These are phyloP conservation scores for Coniochaeta prunicola DNA, from an alignment of 2,329 filamentous ascomycete genomes.

Conservation along the genomic window DNA sequence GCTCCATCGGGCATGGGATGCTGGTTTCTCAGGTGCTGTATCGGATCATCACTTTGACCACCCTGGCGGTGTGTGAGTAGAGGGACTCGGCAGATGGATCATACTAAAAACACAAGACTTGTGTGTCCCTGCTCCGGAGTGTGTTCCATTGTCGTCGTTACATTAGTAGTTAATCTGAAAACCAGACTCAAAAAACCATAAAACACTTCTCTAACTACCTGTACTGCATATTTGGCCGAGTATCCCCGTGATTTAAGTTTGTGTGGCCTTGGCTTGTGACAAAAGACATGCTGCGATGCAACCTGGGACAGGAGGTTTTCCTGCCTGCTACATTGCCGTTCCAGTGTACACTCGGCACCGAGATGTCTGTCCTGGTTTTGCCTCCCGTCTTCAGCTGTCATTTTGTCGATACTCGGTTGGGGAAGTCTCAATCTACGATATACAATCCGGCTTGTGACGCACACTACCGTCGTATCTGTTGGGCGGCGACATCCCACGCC, in stretches of 20 bases:
- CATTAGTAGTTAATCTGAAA: slow-evolving; percentile 37
- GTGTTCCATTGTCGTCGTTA: slow-evolving; percentile 21
- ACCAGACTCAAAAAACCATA: slow-evolving; percentile 8
- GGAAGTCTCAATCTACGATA: background rate
- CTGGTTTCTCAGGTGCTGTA: slow-evolving; percentile 7
- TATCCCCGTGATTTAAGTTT: background rate
- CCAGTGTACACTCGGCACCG: background rate
- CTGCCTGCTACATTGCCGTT: background rate
- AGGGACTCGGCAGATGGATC: slow-evolving; percentile 3
- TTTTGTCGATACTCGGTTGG: background rate
- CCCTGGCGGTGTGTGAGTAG: slow-evolving; percentile 3
- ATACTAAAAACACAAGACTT: background rate
- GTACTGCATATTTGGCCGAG: background rate
- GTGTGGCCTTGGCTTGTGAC: background rate
- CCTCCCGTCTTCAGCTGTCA: background rate
- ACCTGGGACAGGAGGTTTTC: background rate
- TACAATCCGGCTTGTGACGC: background rate
- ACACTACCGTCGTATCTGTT: background rate
- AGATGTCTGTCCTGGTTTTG: background rate
- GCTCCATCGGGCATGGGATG: slow-evolving; percentile 10
- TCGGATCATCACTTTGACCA: background rate
- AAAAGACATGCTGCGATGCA: background rate
- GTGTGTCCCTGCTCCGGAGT: slow-evolving; percentile 3
- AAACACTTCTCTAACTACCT: slow-evolving; percentile 1
- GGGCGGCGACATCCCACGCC: background rate